Percentiles rank a stretch among this genome's conserved stretches.
Conservation (phyloP, 2,329 filamentous ascomycete genomes). For the Plectosphaerella cucumerina region DNA sequence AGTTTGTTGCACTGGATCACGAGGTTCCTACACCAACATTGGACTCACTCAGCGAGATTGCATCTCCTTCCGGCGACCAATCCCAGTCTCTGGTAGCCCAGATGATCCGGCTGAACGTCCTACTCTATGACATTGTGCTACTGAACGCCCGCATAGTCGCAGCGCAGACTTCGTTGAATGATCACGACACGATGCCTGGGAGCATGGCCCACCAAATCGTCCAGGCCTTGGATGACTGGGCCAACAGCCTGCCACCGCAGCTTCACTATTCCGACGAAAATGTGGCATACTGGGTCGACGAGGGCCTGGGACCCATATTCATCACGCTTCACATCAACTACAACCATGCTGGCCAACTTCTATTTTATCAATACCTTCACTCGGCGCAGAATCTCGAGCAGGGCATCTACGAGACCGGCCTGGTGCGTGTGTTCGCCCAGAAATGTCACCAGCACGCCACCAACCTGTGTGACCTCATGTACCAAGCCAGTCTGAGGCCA, state of each 20-base stretch:
- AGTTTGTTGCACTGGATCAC: slow-evolving; percentile 19
- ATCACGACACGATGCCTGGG: neutral
- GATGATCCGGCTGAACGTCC: slow-evolving; percentile 19
- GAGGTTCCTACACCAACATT: neutral
- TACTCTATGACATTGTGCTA: slow-evolving; percentile 34
- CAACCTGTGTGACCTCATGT: slow-evolving; percentile 33
- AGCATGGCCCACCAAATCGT: slow-evolving; percentile 23
- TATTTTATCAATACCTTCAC: slow-evolving; percentile 40
- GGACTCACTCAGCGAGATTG: neutral
- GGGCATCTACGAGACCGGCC: slow-evolving; percentile 2
- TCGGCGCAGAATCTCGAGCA: slow-evolving; percentile 5
- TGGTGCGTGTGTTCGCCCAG: slow-evolving; percentile 27
- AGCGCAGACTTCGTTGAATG: slow-evolving; percentile 11
- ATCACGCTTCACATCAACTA: slow-evolving; percentile 41
- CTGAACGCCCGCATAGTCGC: slow-evolving; percentile 27
- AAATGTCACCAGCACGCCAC: slow-evolving; percentile 34
- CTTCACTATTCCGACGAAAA: slow-evolving; percentile 34
- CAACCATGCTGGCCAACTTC: slow-evolving; percentile 38
- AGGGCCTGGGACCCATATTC: slow-evolving; percentile 36
- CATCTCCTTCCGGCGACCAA: slow-evolving; percentile 6
- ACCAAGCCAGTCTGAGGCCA: slow-evolving; percentile 27
- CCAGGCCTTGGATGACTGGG: slow-evolving; percentile 30
- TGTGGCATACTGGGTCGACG: slow-evolving; percentile 25
- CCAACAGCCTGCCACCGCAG: slow-evolving; percentile 24
- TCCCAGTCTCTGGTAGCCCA: slow-evolving; percentile 21